These are phyloP conservation scores for Psophocarpus tetragonolobus DNA, from an alignment of 306 rosid genomes.

Conservation along the genomic window DNA sequence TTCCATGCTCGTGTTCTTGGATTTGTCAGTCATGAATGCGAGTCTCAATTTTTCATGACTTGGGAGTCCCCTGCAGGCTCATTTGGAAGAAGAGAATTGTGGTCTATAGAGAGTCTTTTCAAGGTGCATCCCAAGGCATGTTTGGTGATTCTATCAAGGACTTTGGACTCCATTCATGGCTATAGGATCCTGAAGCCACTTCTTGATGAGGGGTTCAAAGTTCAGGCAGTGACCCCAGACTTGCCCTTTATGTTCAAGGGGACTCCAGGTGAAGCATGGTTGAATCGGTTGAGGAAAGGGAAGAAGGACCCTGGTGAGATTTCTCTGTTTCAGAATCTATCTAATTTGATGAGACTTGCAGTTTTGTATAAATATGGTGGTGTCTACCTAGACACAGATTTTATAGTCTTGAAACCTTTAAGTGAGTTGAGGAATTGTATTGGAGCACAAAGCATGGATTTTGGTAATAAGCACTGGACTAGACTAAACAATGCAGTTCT, in stretches of 20 bases:
- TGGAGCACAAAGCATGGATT: constrained; percentile 70
- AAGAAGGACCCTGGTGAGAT: constrained; percentile 83
- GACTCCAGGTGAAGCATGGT: constrained; percentile 63
- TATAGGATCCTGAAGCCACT: constrained; percentile 61
- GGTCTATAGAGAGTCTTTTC: constrained; percentile 60
- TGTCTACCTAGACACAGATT: constrained; percentile 70
- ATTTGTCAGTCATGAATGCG: constrained; percentile 49
- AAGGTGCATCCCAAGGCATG: constrained; percentile 70
- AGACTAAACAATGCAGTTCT: constrained; percentile 79
- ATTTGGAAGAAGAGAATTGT: constrained; percentile 53
- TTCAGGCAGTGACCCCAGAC: constrained; percentile 63
- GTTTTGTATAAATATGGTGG: constrained; percentile 77
- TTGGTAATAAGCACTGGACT: constrained; percentile 56
- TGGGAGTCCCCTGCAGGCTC: constrained; percentile 59
- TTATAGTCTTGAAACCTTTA: constrained; percentile 59
- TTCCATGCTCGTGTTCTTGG: constrained; percentile 52
- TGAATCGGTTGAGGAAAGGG: constrained; percentile 57
- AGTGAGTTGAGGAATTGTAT: constrained; percentile 61
- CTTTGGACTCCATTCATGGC: constrained; percentile 56
- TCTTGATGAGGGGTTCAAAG: constrained; percentile 54
- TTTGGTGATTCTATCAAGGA: constrained; percentile 65
- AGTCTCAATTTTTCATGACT: constrained; percentile 65
- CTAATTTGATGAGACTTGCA: constrained; percentile 71
- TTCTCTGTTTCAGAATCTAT: constrained; percentile 71
- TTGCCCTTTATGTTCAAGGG: constrained; percentile 55